A percentile compares a stretch with the other conserved stretches of the same genome.
phyloP scores from a whole-genome alignment of 768 basidiomycete species.

The Cubamyces sp. region DNA sequence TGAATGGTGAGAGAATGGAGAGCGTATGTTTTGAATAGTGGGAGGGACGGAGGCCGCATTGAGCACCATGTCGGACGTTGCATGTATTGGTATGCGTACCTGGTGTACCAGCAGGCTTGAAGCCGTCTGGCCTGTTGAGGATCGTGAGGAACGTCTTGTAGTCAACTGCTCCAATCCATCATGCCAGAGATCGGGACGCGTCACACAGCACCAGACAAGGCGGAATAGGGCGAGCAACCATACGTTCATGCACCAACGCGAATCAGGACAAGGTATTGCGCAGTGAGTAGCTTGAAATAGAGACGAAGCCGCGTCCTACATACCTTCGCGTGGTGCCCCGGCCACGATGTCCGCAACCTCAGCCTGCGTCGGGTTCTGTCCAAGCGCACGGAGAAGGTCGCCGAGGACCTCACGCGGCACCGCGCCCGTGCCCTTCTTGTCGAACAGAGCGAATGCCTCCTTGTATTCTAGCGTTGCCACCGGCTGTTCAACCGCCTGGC shows the following conservation, averaged over 20 bases:
- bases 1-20: neutral
- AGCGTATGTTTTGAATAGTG: neutral
- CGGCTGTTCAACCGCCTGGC: neutral
- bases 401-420: constrained; percentile 89
- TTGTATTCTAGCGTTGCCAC: constrained; percentile 70
- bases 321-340: constrained; percentile 77
- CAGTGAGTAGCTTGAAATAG: neutral
- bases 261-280: neutral
- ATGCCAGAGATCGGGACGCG: neutral
- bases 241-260: neutral
- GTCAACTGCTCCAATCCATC: constrained; percentile 60
- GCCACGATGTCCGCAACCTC: constrained; percentile 86
- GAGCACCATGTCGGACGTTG: neutral
- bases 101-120: constrained; percentile 95
- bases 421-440: constrained; percentile 92
- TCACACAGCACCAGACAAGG: neutral
- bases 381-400: constrained; percentile 89
- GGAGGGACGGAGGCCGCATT: neutral
- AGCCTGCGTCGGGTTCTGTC: constrained; percentile 99
- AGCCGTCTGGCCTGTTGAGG: constrained; percentile 93
- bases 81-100: constrained; percentile 50
- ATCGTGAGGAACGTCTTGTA: constrained; percentile 91
- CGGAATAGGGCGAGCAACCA: neutral
- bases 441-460: constrained; percentile 97
- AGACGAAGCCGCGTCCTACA: constrained; percentile 26